phyloP scores from a whole-genome alignment of 768 basidiomycete species.

The Ramaria sp. region DNA sequence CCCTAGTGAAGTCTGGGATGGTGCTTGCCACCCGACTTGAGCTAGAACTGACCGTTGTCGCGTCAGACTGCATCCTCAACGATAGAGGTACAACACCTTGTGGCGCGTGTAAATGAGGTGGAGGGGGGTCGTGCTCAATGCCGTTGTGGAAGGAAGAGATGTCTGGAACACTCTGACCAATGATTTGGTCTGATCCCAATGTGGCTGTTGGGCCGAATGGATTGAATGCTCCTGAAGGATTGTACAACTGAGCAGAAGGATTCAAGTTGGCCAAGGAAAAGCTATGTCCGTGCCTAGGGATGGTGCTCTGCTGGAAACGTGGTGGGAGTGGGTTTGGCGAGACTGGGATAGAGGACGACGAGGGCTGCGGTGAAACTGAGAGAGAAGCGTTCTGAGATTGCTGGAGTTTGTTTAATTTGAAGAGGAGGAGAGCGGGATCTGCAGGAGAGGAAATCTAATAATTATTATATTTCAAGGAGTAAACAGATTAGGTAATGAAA shows the following conservation, averaged over 20 bases:
- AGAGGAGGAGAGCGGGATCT: slow-evolving; percentile 70
- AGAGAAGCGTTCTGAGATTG: slow-evolving; percentile 50
- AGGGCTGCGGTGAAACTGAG: slow-evolving; percentile 51
- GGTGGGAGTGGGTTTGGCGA: slow-evolving; percentile 33
- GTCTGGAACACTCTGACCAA: neutral
- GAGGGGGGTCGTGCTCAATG: slow-evolving; percentile 14
- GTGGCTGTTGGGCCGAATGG: slow-evolving; percentile 53
- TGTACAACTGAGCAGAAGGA: slow-evolving; percentile 23
- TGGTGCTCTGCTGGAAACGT: slow-evolving; percentile 8
- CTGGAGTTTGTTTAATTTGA: slow-evolving; percentile 78
- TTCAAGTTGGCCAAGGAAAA: slow-evolving; percentile 50
- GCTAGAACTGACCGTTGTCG: slow-evolving; percentile 30
- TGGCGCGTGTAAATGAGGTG: slow-evolving; percentile 16
- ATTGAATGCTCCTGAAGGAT: slow-evolving; percentile 38
- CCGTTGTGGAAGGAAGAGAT: neutral
- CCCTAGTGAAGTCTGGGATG: slow-evolving; percentile 60
- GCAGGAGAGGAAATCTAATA: slow-evolving; percentile 81
- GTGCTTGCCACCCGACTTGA: slow-evolving; percentile 43
- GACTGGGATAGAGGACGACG: slow-evolving; percentile 29
- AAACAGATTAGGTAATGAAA: neutral
- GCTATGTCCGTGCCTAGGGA: slow-evolving; percentile 54
- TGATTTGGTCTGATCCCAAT: slow-evolving; percentile 33
- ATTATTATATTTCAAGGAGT: slow-evolving; percentile 10
- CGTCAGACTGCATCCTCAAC: slow-evolving; percentile 16
- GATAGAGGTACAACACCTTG: slow-evolving; percentile 13